These are phyloP conservation scores for Diversispora epigaea DNA, from an alignment of 192 early-diverging fungal species.

Conservation along the genomic window DNA sequence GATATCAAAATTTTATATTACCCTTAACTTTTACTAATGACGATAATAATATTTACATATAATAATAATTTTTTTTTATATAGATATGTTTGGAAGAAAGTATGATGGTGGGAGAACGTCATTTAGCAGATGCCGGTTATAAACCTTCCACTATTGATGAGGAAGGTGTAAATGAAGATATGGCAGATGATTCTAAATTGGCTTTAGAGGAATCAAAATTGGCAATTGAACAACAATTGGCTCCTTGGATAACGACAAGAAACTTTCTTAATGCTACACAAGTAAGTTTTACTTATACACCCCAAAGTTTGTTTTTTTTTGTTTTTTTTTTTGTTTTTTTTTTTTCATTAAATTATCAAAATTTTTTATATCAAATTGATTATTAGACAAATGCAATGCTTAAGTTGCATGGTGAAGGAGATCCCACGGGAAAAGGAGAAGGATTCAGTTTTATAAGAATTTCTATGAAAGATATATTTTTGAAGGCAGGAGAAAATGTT, in stretches of 20 bases:
- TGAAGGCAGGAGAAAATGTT: slow-evolving; percentile 79
- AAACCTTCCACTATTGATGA: slow-evolving; percentile 56
- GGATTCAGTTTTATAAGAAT: slow-evolving; percentile 98
- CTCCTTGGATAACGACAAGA: slow-evolving; percentile 91
- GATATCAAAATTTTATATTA: no score
- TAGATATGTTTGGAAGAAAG: slow-evolving; percentile 81
- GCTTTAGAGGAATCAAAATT: slow-evolving; percentile 56
- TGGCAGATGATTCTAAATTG: slow-evolving; percentile 54
- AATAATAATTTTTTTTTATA: background rate
- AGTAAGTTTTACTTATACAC: no score
- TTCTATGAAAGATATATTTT: slow-evolving; percentile 97
- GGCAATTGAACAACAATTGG: slow-evolving; percentile 90
- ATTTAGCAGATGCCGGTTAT: slow-evolving; percentile 89
- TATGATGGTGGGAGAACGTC: slow-evolving; percentile 89
- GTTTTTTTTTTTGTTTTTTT: background rate
- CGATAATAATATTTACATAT: background rate
- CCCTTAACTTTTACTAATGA: background rate
- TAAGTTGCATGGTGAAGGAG: slow-evolving; percentile 92
- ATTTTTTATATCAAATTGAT: background rate
- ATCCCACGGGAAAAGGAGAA: slow-evolving; percentile 92
- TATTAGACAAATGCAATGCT: slow-evolving; percentile 82
- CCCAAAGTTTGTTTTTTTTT: no score
- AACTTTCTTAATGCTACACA: slow-evolving; percentile 94
- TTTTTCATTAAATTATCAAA: background rate
- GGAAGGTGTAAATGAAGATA: slow-evolving; percentile 70